phyloP scores from a whole-genome alignment of 805 yeast genomes.

The Teunomyces aglyptinius region DNA sequence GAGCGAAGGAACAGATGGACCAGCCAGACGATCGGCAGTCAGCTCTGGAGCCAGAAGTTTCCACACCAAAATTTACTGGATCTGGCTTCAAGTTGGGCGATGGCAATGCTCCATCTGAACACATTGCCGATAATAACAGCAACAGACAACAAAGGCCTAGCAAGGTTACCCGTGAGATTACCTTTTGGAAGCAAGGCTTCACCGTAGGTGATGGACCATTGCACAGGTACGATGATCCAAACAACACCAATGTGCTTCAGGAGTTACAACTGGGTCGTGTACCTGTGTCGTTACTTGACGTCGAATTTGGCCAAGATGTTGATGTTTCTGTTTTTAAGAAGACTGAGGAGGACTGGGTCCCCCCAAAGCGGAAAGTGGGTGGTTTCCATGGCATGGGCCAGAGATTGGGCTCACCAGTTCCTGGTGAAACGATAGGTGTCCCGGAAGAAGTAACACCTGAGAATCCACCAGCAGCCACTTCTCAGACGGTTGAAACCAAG shows the following conservation, averaged over 20 bases:
- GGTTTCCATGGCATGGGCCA: slow-evolving; percentile 82
- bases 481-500: slow-evolving; percentile 3
- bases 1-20: slow-evolving; percentile 50
- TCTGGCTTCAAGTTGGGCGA: slow-evolving; percentile 55
- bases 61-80: slow-evolving; percentile 41
- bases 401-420: slow-evolving; percentile 86
- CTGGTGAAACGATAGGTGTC: slow-evolving; percentile 51
- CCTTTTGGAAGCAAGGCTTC: slow-evolving; percentile 96
- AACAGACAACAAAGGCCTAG: slow-evolving; percentile 22
- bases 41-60: slow-evolving; percentile 21
- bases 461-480: slow-evolving; percentile 9
- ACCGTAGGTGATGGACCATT: slow-evolving; percentile 90
- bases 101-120: slow-evolving; percentile 36
- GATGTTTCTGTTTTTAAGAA: slow-evolving; percentile 84
- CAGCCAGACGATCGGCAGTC: slow-evolving; percentile 37
- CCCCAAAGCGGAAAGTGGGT: slow-evolving; percentile 60
- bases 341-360: slow-evolving; percentile 73
- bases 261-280: slow-evolving; percentile 90
- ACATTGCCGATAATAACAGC: slow-evolving; percentile 31
- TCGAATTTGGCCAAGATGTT: slow-evolving; percentile 87
- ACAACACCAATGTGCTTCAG: slow-evolving; percentile 71
- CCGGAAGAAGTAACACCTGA: slow-evolving; percentile 10
- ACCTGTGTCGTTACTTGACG: slow-evolving; percentile 78
- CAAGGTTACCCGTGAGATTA: slow-evolving; percentile 75
- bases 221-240: slow-evolving; percentile 87